A percentile compares a stretch with the other conserved stretches of the same genome.
phyloP scores from a whole-genome alignment of 2,329 filamentous ascomycete genomes.

The Trichoderma koningii region DNA sequence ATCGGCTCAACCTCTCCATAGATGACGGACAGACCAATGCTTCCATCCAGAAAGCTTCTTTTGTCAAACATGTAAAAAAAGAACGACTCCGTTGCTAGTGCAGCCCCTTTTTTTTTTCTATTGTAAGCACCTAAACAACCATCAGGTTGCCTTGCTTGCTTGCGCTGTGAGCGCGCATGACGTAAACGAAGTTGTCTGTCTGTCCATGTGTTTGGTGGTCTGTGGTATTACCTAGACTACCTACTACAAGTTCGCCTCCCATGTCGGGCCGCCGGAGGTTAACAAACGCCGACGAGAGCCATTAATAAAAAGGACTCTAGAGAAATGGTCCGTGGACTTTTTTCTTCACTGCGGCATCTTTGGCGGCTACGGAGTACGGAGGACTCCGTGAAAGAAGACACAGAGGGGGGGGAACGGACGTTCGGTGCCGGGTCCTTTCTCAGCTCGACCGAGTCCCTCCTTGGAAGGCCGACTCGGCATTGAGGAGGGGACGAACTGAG shows the following conservation, averaged over 20 bases:
- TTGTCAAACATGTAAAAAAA: background rate
- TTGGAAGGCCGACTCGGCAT: background rate
- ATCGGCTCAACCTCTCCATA: conserved; percentile 10
- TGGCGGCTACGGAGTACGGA: background rate
- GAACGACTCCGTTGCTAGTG: background rate
- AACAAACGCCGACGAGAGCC: conserved; percentile 23
- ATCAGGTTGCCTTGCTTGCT: background rate
- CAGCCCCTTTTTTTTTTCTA: background rate
- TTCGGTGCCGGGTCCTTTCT: conserved; percentile 14
- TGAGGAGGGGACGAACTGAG: background rate
- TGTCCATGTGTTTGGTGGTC: background rate
- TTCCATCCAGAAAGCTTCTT: conserved; percentile 11
- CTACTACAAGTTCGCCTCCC: background rate
- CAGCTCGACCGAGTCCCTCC: conserved; percentile 10
- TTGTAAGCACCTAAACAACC: background rate
- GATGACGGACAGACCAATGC: conserved; percentile 12
- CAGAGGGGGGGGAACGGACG: conserved; percentile 6
- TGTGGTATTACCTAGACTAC: background rate
- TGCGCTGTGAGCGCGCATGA: background rate
- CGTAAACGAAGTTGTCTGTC: background rate
- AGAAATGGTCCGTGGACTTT: background rate
- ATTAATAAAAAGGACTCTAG: background rate
- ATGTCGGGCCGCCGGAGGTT: conserved; percentile 25
- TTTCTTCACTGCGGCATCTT: conserved; percentile 11
- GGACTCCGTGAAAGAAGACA: background rate